These are phyloP conservation scores for Brassica juncea DNA, from an alignment of 345 rosid species.

Conservation along the genomic window DNA sequence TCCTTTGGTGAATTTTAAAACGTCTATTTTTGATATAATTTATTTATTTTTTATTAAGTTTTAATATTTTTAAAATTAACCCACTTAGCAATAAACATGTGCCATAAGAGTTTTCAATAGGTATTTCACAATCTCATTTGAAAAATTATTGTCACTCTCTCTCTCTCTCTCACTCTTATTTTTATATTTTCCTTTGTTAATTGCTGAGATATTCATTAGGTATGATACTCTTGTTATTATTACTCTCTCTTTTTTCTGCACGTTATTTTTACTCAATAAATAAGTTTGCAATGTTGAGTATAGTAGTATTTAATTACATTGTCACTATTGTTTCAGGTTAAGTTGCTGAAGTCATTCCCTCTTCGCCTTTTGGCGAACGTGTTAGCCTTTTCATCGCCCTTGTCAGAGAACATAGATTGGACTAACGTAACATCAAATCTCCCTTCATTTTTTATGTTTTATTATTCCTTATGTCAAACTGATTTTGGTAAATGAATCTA, in stretches of 20 bases:
- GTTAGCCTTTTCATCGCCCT: slow-evolving; percentile 59
- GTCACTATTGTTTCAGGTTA: slow-evolving; percentile 48
- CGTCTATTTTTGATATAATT: background rate
- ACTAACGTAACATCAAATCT: slow-evolving; percentile 56
- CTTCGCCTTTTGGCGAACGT: slow-evolving; percentile 69
- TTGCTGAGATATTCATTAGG: background rate
- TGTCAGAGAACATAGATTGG: slow-evolving; percentile 65
- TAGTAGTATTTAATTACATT: background rate
- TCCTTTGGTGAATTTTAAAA: background rate
- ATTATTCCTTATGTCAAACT: background rate
- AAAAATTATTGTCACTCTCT: no score
- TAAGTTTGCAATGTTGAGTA: background rate
- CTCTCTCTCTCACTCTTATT: no score
- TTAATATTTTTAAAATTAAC: background rate
- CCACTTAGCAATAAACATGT: background rate
- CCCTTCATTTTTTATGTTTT: background rate
- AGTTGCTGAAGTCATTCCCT: slow-evolving; percentile 61
- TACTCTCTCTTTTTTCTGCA: no score
- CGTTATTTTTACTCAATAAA: background rate
- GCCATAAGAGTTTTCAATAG: background rate
- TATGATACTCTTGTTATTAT: background rate
- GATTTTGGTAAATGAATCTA: background rate
- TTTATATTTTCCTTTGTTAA: background rate
- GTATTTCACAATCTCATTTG: background rate
- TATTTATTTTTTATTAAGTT: background rate